Conservation (phyloP, 805 yeast species). For the Cyberlindnera amylophila region DNA sequence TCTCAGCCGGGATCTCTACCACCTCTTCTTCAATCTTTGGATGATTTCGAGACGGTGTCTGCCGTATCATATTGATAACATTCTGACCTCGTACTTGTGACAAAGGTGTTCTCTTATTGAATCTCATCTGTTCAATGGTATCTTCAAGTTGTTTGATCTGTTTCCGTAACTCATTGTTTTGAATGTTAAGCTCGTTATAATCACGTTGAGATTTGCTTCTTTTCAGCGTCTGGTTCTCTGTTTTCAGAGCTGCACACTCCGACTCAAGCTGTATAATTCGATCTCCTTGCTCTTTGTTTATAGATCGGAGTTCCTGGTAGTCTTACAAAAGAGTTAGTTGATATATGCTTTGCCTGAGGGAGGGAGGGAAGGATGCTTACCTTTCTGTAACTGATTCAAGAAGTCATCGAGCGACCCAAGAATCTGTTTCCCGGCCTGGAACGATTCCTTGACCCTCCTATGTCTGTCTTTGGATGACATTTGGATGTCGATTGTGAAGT, state of each 20-base stretch:
- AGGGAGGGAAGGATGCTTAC: too few relatives aligned
- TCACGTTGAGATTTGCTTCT: neutral
- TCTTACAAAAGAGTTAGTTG: too few relatives aligned
- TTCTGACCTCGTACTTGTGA: neutral
- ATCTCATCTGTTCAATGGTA: slow-evolving; percentile 1
- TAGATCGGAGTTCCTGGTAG: too few relatives aligned
- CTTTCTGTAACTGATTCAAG: too few relatives aligned
- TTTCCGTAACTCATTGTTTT: slow-evolving; percentile 5
- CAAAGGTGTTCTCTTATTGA: slow-evolving; percentile 1
- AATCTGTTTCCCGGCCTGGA: too few relatives aligned
- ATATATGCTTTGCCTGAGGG: too few relatives aligned
- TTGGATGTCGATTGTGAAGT: too few relatives aligned
- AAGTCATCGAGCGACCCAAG: too few relatives aligned
- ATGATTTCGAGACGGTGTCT: neutral
- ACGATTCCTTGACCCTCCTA: too few relatives aligned
- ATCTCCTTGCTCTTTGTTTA: neutral
- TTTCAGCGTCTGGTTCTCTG: neutral
- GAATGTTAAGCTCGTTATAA: slow-evolving; percentile 7
- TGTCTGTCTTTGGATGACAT: too few relatives aligned
- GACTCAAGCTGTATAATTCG: too few relatives aligned
- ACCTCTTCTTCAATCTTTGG: neutral
- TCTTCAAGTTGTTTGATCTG: slow-evolving; percentile 2
- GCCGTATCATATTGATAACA: slow-evolving; percentile 3
- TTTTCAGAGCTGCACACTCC: neutral
- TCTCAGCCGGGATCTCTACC: too few relatives aligned